Evolutionary conservation across 2,329 filamentous ascomycete species (phyloP), one percentile per base, ranked within the genome.

Genomic region (Monilinia polystroma): DNA sequence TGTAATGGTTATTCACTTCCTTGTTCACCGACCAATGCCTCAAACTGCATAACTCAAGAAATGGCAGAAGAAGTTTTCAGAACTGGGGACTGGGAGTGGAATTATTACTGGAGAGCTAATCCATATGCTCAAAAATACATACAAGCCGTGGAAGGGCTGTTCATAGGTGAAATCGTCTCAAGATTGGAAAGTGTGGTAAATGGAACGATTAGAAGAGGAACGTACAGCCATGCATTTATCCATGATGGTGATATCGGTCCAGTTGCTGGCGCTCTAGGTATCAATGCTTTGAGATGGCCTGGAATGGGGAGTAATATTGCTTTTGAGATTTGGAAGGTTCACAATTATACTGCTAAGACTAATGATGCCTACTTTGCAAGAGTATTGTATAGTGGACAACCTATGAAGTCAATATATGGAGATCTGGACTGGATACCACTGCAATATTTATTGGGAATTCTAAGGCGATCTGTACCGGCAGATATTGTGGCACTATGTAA

Each of bases 31-130:
- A 66, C 67, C 0, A 72, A 78, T 57, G 66, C 67, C 0, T 72
- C 73, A 0, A 65, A 71, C 3, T 79, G 78, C 62, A 77, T 77
- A n/a, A 78, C 72, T 0, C 68, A 53, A 43, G 65, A 71, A 0
- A 75, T 78, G 68, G 77, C 76, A 0, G 65, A 78, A 1, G 74
- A 78, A 62, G 77, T 77, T 11, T 79, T 79, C 69, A 77, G 78
- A 41, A 77, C 77, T 1, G 78, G 78, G 7, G 78, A 79, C 58
- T 79, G 78, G 78, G 77, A 78, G 63, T 79, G 77, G 76, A 79
- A 79, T 57, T 79, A 79, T 69, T 78, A 76, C 70, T 79, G 76
- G 77, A 75, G 77, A 10, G 68, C 69, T 4, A 79, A 76, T 52
- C 70, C 73, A 0, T 73, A 78, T 52, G 77, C 72, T 4, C 72